These are phyloP conservation scores for Cladophialophora yegresii DNA, from an alignment of 2,329 filamentous ascomycete genomes.

Conservation along the genomic window DNA sequence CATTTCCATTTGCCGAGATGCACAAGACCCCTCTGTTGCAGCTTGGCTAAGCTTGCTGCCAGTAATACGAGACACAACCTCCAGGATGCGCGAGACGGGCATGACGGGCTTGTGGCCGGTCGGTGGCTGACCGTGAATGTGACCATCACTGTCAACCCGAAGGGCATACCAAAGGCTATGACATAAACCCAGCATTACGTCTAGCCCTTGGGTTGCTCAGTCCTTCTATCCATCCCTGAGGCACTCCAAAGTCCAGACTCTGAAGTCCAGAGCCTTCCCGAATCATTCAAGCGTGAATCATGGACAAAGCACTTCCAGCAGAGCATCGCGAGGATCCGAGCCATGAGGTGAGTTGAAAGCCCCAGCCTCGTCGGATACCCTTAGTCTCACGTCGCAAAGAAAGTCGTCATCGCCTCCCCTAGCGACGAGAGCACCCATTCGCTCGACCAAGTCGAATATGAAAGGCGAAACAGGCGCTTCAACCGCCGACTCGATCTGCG, in stretches of 20 bases:
- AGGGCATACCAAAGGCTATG: constrained; percentile 6
- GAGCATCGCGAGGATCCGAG: constrained; percentile 13
- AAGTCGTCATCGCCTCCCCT: constrained; percentile 3
- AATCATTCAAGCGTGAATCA: background rate
- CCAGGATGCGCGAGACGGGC: constrained; percentile 12
- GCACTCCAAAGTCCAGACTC: background rate
- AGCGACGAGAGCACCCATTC: constrained; percentile 6
- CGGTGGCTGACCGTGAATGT: constrained; percentile 1
- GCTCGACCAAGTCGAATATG: constrained; percentile 18
- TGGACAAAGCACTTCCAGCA: constrained; percentile 12
- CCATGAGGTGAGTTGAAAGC: constrained; percentile 6
- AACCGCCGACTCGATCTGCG: constrained; percentile 52
- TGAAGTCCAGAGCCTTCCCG: background rate
- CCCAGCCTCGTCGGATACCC: background rate
- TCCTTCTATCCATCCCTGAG: background rate
- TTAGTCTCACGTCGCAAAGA: background rate
- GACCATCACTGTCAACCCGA: background rate
- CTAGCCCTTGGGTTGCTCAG: background rate
- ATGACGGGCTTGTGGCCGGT: constrained; percentile 15
- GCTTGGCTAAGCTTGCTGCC: constrained; percentile 6
- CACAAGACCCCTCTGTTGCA: background rate
- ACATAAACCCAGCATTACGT: background rate
- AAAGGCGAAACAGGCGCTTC: constrained; percentile 23
- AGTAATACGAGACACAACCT: background rate
- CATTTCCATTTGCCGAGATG: background rate